Evolutionary conservation across 2,329 filamentous ascomycete genomes (phyloP), one percentile per base, ranked within the genome.

Genomic region (Pestalotiopsis sp.): DNA sequence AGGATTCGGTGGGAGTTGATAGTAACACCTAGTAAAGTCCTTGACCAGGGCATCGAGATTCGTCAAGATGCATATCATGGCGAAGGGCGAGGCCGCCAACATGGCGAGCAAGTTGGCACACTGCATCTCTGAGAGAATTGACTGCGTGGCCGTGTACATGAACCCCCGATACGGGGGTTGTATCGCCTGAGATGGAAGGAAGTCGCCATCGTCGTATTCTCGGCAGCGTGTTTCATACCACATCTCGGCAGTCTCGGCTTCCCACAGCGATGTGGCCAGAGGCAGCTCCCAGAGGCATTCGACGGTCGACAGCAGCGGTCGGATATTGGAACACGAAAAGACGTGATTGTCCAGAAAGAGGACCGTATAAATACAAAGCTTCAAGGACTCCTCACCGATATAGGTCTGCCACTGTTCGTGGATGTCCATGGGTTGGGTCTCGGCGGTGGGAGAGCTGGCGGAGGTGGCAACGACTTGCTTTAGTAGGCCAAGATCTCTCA

Each of bases 11-110:
- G 60, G 60, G 20, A 63, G 60, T n/a, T 63, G 60, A 17, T 63
- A 63, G 17, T 63, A 63, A 36, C 60, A 63, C 20, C 60, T 27
- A n/a, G 60, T 63, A 45, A 63, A 63, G 60, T 63, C 60, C 60
- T 36, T 63, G 60, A 63, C 31, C 31, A 63, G n/a, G 7, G 60
- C 60, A 23, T 63, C 60, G 4, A 63, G 36, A 23, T 63, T 63
- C 9, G 25, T 63, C 36, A 63, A 14, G 31, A 63, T 36, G 27
- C 60, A 63, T 11, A 36, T 63, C 38, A 63, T 31, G 14, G 60
- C 36, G 5, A 63, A 31, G 14, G 60, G 31, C 23, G 60, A 63
- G 23, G 31, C 31, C 13, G 60, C 23, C 31, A 63, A 63, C n/a
- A 36, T 36, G 12, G n/a, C 60, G 20, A 63, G 12, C 11, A 63